phyloP scores from a whole-genome alignment of 305 asterid species.

The Rubia balearica region DNA sequence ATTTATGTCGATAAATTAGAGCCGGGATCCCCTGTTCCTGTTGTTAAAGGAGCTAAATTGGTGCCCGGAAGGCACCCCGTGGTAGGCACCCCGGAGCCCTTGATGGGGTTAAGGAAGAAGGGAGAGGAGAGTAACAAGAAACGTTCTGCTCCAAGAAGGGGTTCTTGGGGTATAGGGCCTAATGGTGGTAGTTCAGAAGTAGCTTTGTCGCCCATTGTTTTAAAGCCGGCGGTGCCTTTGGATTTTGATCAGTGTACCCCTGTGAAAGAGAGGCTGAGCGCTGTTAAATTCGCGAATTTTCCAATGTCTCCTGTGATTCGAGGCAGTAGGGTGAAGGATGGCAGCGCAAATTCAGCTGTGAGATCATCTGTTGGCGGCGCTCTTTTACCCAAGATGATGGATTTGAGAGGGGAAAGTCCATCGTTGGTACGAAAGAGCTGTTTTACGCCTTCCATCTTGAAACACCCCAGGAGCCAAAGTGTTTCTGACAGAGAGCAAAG shows the following conservation, averaged over 20 bases:
- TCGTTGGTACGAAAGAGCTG: constrained; percentile 64
- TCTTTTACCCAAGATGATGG: constrained; percentile 45
- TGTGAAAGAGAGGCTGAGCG: constrained; percentile 46
- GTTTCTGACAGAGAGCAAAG: constrained; percentile 59
- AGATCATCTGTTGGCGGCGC: constrained; percentile 79
- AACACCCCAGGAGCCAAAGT: constrained; percentile 66
- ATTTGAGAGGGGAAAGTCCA: constrained; percentile 47
- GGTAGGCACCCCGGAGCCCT: constrained; percentile 86
- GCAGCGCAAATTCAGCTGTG: constrained; percentile 32
- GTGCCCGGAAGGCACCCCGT: constrained; percentile 89
- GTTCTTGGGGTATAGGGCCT: constrained; percentile 63
- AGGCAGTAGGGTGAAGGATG: constrained; percentile 72
- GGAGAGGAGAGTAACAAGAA: constrained; percentile 41
- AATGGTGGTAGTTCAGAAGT: constrained; percentile 26
- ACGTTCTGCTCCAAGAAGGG: constrained; percentile 60
- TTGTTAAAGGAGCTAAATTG: constrained; percentile 66
- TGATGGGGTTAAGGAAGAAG: constrained; percentile 64
- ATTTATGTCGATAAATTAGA: constrained; percentile 72
- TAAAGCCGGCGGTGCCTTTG: constrained; percentile 75
- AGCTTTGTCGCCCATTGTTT: constrained; percentile 37
- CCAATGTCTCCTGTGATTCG: constrained; percentile 56
- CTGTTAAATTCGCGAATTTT: constrained; percentile 39
- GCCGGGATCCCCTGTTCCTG: constrained; percentile 93
- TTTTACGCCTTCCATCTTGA: constrained; percentile 40
- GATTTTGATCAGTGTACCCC: constrained; percentile 94